Conservation (phyloP, 306 rosid genomes). For the Acmispon strigosus region DNA sequence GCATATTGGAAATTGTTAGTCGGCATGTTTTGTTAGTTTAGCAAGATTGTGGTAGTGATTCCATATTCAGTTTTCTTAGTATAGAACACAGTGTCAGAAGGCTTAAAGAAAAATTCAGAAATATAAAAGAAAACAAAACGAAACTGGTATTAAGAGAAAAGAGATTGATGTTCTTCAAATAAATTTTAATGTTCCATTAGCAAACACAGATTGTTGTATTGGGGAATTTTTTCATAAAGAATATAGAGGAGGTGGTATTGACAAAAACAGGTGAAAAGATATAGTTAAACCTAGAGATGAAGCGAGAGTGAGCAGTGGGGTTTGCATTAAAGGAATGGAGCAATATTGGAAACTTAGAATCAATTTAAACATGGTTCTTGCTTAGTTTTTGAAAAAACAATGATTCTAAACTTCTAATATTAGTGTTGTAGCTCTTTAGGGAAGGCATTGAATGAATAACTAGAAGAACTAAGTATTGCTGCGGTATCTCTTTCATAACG, state of each 20-base stretch:
- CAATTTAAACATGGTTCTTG: background rate
- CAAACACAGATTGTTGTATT: background rate
- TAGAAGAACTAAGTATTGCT: background rate
- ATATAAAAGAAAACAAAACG: background rate
- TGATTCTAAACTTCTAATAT: background rate
- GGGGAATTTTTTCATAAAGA: background rate
- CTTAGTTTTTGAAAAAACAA: background rate
- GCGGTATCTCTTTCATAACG: background rate
- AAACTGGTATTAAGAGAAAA: background rate
- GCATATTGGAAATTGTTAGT: conserved; percentile 5
- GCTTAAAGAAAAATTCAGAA: background rate
- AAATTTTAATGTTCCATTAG: background rate
- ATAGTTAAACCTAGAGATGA: background rate
- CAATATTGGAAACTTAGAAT: background rate
- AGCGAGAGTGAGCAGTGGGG: background rate
- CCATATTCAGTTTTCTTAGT: background rate
- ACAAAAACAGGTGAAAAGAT: background rate
- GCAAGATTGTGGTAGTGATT: background rate
- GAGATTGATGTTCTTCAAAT: background rate
- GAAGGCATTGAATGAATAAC: background rate
- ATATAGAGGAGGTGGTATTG: background rate
- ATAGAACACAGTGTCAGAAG: background rate
- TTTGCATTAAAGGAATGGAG: background rate
- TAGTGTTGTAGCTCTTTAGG: background rate
- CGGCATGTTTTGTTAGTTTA: conserved; percentile 9